Evolutionary conservation across 441 rosid genomes (phyloP).

Genomic region (Mallotus japonicus): DNA sequence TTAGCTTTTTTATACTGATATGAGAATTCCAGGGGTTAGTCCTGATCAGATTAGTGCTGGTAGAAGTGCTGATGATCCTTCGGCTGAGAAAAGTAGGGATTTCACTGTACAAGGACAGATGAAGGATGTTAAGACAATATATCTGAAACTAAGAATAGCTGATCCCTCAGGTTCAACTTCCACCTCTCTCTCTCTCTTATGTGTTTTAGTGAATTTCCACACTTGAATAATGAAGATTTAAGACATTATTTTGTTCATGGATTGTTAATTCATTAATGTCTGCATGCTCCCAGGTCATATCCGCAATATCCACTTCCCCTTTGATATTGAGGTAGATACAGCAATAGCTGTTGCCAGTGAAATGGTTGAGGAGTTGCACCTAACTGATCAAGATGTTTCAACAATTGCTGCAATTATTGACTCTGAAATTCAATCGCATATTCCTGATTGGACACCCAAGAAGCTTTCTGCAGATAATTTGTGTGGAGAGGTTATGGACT

Average conservation of each 20-base stretch:
- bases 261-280: neutral
- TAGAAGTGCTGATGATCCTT: conserved; percentile 28
- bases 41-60: conserved; percentile 23
- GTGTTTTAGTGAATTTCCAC: neutral
- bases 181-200: neutral
- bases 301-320: conserved; percentile 91
- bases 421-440: conserved; percentile 62
- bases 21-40: conserved; percentile 41
- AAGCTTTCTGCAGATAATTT: conserved; percentile 26
- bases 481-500: conserved; percentile 22
- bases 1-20: conserved; percentile 10
- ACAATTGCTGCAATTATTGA: conserved; percentile 67
- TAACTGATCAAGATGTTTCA: conserved; percentile 85
- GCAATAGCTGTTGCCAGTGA: conserved; percentile 83
- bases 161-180: conserved; percentile 67
- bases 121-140: conserved; percentile 67
- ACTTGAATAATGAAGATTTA: neutral
- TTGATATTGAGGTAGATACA: conserved; percentile 77
- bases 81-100: conserved; percentile 45
- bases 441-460: conserved; percentile 57
- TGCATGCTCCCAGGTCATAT: conserved; percentile 47
- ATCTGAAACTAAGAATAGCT: conserved; percentile 73
- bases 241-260: neutral
- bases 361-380: conserved; percentile 88
- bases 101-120: conserved; percentile 78